Conservation (phyloP, 257 asterid species). For the Lavandula angustifolia region DNA sequence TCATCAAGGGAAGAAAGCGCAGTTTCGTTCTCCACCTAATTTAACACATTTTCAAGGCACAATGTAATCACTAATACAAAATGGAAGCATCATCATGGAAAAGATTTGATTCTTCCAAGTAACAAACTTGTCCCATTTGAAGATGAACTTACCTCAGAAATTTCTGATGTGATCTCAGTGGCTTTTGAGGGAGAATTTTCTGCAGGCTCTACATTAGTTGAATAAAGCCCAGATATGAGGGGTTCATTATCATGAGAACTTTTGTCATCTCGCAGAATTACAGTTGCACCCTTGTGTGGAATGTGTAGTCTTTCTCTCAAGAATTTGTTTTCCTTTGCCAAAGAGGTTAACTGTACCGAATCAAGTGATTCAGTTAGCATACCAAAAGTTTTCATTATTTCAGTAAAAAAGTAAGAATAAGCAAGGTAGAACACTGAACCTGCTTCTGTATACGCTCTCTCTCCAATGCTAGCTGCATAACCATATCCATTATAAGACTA, state of each 20-base stretch:
- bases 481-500: constrained; percentile 63
- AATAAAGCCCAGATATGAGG: constrained; percentile 32
- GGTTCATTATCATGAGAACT: constrained; percentile 30
- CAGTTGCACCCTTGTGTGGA: constrained; percentile 34
- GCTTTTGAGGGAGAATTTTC: constrained; percentile 36
- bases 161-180: constrained; percentile 40
- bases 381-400: neutral
- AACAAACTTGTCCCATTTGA: neutral
- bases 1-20: constrained; percentile 27
- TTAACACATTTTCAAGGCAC: constrained; percentile 24
- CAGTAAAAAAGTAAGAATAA: neutral
- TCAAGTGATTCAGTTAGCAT: constrained; percentile 14
- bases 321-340: constrained; percentile 64
- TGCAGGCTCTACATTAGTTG: constrained; percentile 22
- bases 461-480: constrained; percentile 68
- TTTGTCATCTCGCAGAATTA: constrained; percentile 26
- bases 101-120: neutral
- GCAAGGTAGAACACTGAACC: constrained; percentile 40
- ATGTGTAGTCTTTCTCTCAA: constrained; percentile 49
- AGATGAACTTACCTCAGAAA: constrained; percentile 45
- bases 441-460: constrained; percentile 75
- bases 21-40: constrained; percentile 49
- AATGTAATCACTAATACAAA: constrained; percentile 19
- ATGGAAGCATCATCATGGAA: neutral
- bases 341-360: constrained; percentile 54